Percentiles rank a stretch among this genome's conserved stretches.
phyloP scores from a whole-genome alignment of 495 filamentous ascomycete genomes.

The Podospora comata region DNA sequence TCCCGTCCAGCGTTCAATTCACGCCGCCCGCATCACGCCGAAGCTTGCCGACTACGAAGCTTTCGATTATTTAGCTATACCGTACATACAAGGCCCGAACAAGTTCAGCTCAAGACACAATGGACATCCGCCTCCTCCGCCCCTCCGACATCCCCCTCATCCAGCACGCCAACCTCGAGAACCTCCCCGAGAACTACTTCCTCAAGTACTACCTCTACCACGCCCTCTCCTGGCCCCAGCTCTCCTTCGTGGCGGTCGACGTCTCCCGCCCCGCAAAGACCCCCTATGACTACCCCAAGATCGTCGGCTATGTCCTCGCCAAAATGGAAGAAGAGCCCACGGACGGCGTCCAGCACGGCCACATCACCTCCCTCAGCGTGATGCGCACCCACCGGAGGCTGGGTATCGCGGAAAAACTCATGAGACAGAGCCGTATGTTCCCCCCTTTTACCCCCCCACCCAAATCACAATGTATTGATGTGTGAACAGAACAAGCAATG shows the following conservation, averaged over 20 bases:
- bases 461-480: not conserved
- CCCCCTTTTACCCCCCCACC: slow-evolving; percentile 2
- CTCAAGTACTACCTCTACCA: slow-evolving; percentile 99
- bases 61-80: no score
- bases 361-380: slow-evolving; percentile 92
- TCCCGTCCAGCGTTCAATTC: not conserved
- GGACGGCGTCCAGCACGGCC: slow-evolving; percentile 88
- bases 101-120: slow-evolving; percentile 28
- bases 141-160: slow-evolving; percentile 86
- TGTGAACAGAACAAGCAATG: slow-evolving; percentile 79
- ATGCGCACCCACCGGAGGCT: slow-evolving; percentile 92
- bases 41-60: not conserved
- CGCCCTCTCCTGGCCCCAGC: slow-evolving; percentile 94
- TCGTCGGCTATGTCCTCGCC: slow-evolving; percentile 97
- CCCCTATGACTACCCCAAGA: slow-evolving; percentile 89
- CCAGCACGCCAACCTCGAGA: slow-evolving; percentile 97
- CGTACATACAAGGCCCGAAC: not conserved
- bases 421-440: slow-evolving; percentile 88
- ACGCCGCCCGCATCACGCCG: not conserved
- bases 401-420: slow-evolving; percentile 93
- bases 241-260: slow-evolving; percentile 94
- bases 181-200: slow-evolving; percentile 99
- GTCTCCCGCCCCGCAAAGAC: slow-evolving; percentile 68
- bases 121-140: slow-evolving; percentile 76
- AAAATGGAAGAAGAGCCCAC: slow-evolving; percentile 99